Evolutionary conservation across 1,139 yeast genomes (phyloP), one percentile per base, ranked within the genome.

Genomic region (Kazachstania sp.): DNA sequence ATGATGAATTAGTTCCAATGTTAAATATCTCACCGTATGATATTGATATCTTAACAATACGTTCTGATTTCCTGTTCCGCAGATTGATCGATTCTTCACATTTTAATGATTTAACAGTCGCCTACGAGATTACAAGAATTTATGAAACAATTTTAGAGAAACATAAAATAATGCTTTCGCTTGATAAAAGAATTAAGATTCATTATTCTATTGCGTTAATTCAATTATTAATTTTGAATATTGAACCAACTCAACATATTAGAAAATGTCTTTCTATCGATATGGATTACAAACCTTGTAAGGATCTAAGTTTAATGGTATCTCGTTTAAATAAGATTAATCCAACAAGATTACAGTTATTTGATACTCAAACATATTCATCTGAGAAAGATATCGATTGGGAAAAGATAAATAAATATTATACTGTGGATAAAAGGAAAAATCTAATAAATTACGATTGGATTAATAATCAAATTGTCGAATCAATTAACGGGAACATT

Each of bases 261-360:
- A 55, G 60, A 41, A 60, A 55, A 41, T 64, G 67, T 48, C 44
- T 63, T 15, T 57, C 58, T 5, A 42, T 64, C 3, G 68, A 64
- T 45, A 59, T 62, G 64, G 66, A 62, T 45, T 57, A 57, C 44
- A 49, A 50, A 35, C 60, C 59, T 0, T 64, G 68, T 45, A 61
- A 56, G 41, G 53, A 46, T 12, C 37, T 64, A 29, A 56, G 58
- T 16, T 43, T 56, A 29, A 40, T 62, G 4, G 51, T 52, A 39
- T 56, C 57, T 19, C 56, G 52, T 39, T 39, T 62, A 37, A 53
- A 49, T 41, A 64, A 59, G 41, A 45, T 61, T 2, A 60, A 59
- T 34, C 64, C 65, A 3, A 39, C 55, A 16, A 46, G 55, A 28
- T 46, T 56, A 5, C 49, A 51, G 7, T 28, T 62, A n/a, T 42